These are phyloP conservation scores for Iberis amara DNA, from an alignment of 441 rosid genomes.

Conservation along the genomic window DNA sequence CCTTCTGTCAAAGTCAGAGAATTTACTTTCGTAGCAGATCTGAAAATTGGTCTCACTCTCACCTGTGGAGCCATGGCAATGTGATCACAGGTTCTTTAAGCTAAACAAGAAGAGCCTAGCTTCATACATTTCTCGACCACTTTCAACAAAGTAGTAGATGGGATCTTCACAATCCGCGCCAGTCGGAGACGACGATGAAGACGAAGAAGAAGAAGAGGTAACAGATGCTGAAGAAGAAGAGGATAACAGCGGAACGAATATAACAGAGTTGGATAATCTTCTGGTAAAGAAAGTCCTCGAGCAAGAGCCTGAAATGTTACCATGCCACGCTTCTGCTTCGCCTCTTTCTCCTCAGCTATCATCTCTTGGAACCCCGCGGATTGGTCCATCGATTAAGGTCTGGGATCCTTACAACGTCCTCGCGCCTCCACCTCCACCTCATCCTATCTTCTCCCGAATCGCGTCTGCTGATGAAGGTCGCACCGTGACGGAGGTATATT, in stretches of 20 bases:
- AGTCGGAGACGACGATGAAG: conserved; percentile 35
- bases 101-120: no score
- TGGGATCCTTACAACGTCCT: conserved; percentile 97
- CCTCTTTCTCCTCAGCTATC: conserved; percentile 95
- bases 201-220: conserved; percentile 34
- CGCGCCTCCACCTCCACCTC: conserved; percentile 63
- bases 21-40: no score
- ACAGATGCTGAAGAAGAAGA: conserved; percentile 40
- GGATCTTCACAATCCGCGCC: conserved; percentile 60
- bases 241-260: conserved; percentile 27
- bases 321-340: conserved; percentile 86
- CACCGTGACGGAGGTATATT: conserved; percentile 49
- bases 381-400: conserved; percentile 90
- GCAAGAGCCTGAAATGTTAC: conserved; percentile 89
- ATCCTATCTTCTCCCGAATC: conserved; percentile 36
- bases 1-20: no score
- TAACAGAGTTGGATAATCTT: conserved; percentile 36
- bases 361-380: conserved; percentile 79
- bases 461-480: conserved; percentile 33
- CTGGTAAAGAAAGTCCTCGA: conserved; percentile 76
- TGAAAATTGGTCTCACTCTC: no score
- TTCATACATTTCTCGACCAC: conserved; percentile 17
- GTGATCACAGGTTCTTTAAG: no score
- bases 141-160: conserved; percentile 33
- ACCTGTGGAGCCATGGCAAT: no score